A percentile compares a stretch with the other conserved stretches of the same genome.
Conservation (phyloP, 495 filamentous ascomycete genomes). For the Apodospora peruviana region DNA sequence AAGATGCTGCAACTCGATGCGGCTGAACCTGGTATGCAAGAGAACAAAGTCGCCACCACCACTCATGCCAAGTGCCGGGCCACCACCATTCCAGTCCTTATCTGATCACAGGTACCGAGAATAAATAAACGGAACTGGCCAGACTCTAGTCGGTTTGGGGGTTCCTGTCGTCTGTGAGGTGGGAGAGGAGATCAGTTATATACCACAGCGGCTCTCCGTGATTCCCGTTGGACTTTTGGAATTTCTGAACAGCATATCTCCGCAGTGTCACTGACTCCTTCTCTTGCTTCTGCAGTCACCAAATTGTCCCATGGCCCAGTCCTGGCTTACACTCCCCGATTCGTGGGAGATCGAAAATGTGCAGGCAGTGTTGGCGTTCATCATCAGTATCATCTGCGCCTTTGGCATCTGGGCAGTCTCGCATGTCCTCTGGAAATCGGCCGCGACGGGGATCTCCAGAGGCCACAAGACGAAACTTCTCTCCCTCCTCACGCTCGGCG, state of each 20-base stretch:
- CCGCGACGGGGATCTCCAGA: neutral
- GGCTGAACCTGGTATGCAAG: neutral
- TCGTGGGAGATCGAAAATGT: neutral
- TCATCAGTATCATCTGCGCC: neutral
- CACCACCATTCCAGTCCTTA: neutral
- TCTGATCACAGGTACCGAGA: too few relatives aligned
- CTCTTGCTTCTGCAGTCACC: neutral
- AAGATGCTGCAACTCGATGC: neutral
- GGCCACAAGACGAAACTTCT: slow-evolving; percentile 2
- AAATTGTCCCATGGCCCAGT: neutral
- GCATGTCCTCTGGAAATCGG: neutral
- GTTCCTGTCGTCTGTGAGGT: too few relatives aligned
- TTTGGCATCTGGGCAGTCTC: neutral
- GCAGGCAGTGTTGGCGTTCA: neutral
- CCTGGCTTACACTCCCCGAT: neutral
- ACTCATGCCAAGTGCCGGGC: neutral
- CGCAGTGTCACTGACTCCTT: too few relatives aligned
- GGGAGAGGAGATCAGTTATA: neutral
- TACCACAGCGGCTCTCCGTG: neutral
- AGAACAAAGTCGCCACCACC: neutral
- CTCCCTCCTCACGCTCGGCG: neutral
- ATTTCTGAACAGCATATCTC: too few relatives aligned
- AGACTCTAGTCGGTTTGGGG: too few relatives aligned
- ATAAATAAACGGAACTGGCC: too few relatives aligned
- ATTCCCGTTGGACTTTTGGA: too few relatives aligned